phyloP scores from a whole-genome alignment of 768 basidiomycete species.

The Pholiota microspora region DNA sequence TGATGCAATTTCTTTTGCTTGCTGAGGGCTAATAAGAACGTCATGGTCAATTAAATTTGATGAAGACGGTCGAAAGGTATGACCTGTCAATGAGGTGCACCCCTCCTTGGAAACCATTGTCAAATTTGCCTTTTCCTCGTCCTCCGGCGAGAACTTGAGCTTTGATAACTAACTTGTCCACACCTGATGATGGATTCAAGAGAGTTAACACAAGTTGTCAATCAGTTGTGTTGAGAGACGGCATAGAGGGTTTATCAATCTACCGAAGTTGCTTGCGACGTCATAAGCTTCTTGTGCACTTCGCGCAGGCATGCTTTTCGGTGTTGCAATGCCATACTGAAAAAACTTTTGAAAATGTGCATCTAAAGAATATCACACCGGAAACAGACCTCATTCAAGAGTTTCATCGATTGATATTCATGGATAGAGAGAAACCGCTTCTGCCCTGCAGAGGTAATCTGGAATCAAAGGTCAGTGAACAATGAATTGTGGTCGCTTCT shows the following conservation, averaged over 20 bases:
- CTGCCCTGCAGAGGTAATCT: constrained; percentile 78
- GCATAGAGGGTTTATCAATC: constrained; percentile 19
- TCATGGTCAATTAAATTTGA: neutral
- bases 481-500: neutral
- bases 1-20: constrained; percentile 81
- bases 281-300: constrained; percentile 86
- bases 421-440: constrained; percentile 94
- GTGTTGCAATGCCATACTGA: constrained; percentile 94
- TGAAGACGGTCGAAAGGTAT: constrained; percentile 6
- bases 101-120: constrained; percentile 95
- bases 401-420: constrained; percentile 94
- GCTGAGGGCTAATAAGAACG: constrained; percentile 60
- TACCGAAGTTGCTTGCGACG: constrained; percentile 89
- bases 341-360: constrained; percentile 3
- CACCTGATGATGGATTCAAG: constrained; percentile 39
- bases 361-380: neutral
- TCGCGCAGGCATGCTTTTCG: constrained; percentile 85
- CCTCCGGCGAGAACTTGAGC: constrained; percentile 99
- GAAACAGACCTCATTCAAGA: constrained; percentile 82
- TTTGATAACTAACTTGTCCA: constrained; percentile 88
- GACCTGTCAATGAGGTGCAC: constrained; percentile 93
- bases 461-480: constrained; percentile 10
- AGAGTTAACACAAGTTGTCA: constrained; percentile 3
- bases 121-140: constrained; percentile 96
- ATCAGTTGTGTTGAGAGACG: constrained; percentile 5